Conservation (phyloP, 2,329 filamentous ascomycete genomes). For the Arthrocladium fulminans region DNA sequence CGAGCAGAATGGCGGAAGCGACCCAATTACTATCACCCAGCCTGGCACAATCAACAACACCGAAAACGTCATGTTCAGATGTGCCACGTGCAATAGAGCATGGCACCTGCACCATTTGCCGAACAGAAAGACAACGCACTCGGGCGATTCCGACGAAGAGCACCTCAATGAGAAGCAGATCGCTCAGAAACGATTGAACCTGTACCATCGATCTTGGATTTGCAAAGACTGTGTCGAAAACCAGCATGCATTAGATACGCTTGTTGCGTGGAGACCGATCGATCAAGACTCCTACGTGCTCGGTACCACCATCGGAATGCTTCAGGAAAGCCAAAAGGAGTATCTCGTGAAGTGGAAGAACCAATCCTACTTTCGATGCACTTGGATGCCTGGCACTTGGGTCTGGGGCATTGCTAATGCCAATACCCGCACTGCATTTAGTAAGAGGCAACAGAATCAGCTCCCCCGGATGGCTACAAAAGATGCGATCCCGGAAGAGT, state of each 20-base stretch:
- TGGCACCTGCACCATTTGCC: slow-evolving; percentile 83
- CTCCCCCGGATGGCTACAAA: slow-evolving; percentile 60
- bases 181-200: slow-evolving; percentile 55
- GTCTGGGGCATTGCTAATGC: slow-evolving; percentile 60
- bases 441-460: slow-evolving; percentile 54
- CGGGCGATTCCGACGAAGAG: slow-evolving; percentile 23
- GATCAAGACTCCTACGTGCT: slow-evolving; percentile 48
- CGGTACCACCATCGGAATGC: slow-evolving; percentile 45
- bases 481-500: slow-evolving; percentile 83
- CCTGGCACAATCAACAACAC: slow-evolving; percentile 62
- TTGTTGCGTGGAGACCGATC: slow-evolving; percentile 80
- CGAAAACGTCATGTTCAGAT: slow-evolving; percentile 74
- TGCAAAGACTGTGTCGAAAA: slow-evolving; percentile 67
- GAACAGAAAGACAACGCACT: slow-evolving; percentile 24
- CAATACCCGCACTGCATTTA: slow-evolving; percentile 64
- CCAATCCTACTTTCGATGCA: slow-evolving; percentile 70
- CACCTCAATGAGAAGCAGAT: slow-evolving; percentile 39
- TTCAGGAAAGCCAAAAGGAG: slow-evolving; percentile 73
- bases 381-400: slow-evolving; percentile 87
- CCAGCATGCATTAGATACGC: slow-evolving; percentile 58
- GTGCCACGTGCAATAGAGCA: slow-evolving; percentile 62
- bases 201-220: slow-evolving; percentile 67
- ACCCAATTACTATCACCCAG: slow-evolving; percentile 62
- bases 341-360: slow-evolving; percentile 85
- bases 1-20: slow-evolving; percentile 66